These are phyloP conservation scores for Puccinia triticina DNA, from an alignment of 1,284 basidiomycete genomes.

Conservation along the genomic window DNA sequence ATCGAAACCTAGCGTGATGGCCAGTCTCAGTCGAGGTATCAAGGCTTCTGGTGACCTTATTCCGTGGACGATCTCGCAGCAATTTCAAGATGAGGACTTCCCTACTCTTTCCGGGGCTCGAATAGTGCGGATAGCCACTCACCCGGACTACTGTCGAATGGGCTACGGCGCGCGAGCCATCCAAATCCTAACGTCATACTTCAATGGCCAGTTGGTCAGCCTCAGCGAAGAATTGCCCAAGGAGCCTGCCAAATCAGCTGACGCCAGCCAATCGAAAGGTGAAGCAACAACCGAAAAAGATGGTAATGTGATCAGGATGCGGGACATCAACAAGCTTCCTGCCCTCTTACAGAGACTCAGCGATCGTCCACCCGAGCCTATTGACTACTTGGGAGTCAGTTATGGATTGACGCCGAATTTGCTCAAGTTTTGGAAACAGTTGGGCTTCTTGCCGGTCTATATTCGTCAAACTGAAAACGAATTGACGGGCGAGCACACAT, in stretches of 20 bases:
- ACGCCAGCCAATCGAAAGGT: background rate
- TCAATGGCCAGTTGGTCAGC: slow-evolving; percentile 87
- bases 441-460: slow-evolving; percentile 88
- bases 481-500: slow-evolving; percentile 93
- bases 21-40: slow-evolving; percentile 76
- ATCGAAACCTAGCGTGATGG: slow-evolving; percentile 80
- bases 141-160: slow-evolving; percentile 94
- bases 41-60: slow-evolving; percentile 94
- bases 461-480: slow-evolving; percentile 91
- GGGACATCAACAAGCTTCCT: slow-evolving; percentile 80
- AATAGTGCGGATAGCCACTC: slow-evolving; percentile 91
- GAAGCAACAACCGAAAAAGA: slow-evolving; percentile 5
- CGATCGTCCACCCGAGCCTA: slow-evolving; percentile 82
- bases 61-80: slow-evolving; percentile 89
- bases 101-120: slow-evolving; percentile 87
- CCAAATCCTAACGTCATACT: slow-evolving; percentile 83
- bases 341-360: slow-evolving; percentile 87
- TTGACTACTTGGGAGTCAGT: slow-evolving; percentile 95
- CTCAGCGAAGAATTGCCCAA: slow-evolving; percentile 69
- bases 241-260: background rate
- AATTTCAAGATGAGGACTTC: slow-evolving; percentile 93
- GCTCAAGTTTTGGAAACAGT: slow-evolving; percentile 94
- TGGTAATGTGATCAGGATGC: slow-evolving; percentile 66
- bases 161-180: slow-evolving; percentile 94
- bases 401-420: slow-evolving; percentile 90